Evolutionary conservation across 2,329 filamentous ascomycete species (phyloP), one percentile per base, ranked within the genome.

Genomic region (Clonostachys rhizophaga): DNA sequence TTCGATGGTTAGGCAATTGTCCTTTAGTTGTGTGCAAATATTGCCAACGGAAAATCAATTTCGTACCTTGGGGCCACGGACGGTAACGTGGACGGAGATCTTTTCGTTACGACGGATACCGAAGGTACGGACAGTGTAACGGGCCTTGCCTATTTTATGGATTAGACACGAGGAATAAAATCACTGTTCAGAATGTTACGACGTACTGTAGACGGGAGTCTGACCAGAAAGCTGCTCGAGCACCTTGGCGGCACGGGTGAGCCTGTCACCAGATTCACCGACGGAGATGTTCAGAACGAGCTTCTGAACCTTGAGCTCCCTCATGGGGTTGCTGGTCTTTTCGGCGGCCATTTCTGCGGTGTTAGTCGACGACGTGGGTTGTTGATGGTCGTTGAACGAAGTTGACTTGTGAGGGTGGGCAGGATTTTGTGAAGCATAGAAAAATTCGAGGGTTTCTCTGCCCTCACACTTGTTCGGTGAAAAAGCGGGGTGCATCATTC

Each of bases 51-150:
- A 52, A 14, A 42, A 18, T 16, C 12, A 42, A 16, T 43, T 37
- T 46, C 54, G 58, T 68, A 72, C 69, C 70, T 96, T 73, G 77
- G 94, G 91, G 70, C 94, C 94, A 73, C 94, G 94, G 79, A 99
- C 91, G 70, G 94, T 99, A 71, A 99, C 94, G 83, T 99, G 94
- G 63, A 99, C 94, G 61, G 94, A 81, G 70, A 99, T 99, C 89
- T 96, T 97, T 77, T 99, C 94, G 88, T 99, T 99, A 91, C 94
- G 92, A 75, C 94, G 92, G 85, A 99, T 99, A 87, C 94, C 94
- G 78, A 99, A 99, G 71, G 92, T 97, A 81, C 94, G 92, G 84
- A 99, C 94, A 64, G 94, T 99, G 87, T 97, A 99, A 71, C 94
- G 90, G 75, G 94, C 94, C 89, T 99, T 99, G 91, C 88, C 89